Base-by-base conservation (phyloP, 108 stramenopile genomes). In the Fragilaria crotonensis region DNA sequence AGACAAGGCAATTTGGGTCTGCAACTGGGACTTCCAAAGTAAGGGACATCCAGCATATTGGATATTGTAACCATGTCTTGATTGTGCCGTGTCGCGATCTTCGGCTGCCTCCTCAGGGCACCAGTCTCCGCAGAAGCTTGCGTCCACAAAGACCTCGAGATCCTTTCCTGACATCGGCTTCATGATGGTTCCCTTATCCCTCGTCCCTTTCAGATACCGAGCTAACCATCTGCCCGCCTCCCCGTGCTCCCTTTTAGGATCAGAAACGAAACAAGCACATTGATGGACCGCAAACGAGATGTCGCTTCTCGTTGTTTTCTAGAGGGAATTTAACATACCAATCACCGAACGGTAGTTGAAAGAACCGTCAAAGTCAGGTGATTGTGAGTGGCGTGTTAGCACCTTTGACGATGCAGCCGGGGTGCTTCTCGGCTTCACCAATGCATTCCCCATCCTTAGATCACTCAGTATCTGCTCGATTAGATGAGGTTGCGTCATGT, bases 401-500 rank as follows among this genome's bases (percentile, higher is more conserved):
- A 57, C 4, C 9, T 4, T 9, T 9, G 33, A 41, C 7, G 57
- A 41, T 17, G 33, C 14, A 7, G 57, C 57, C 25, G 57, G 57
- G 4, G 32, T 57, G 3, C n/a, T 5, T n/a, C 30, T 54, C 7
- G 53, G 28, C n/a, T 54, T 54, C 5, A 7, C 20, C 14, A 9
- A 7, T 27, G 14, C 30, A 7, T 51, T 26, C 66, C 66, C 49
- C 49, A 19, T 19, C 7, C 11, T 51, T 51, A 19, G 11, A 19
- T 19, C 20, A 14, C 20, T 20, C n/a, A 51, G 20, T 20, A 64
- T 48, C n/a, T 60, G 41, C 32, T 77, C 62, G n/a, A 75, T 75
- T 3, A 82, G 54, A 20, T 71, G 57, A 11, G 69, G 62, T 47
- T 82, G 80, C 2, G 76, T 32, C 17, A 82, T 32, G 19, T 69